Percentiles rank a stretch among this genome's conserved stretches.
Evolutionary conservation across 371 early-diverging fungal species (phyloP).

Genomic region (Mycotypha africana): DNA sequence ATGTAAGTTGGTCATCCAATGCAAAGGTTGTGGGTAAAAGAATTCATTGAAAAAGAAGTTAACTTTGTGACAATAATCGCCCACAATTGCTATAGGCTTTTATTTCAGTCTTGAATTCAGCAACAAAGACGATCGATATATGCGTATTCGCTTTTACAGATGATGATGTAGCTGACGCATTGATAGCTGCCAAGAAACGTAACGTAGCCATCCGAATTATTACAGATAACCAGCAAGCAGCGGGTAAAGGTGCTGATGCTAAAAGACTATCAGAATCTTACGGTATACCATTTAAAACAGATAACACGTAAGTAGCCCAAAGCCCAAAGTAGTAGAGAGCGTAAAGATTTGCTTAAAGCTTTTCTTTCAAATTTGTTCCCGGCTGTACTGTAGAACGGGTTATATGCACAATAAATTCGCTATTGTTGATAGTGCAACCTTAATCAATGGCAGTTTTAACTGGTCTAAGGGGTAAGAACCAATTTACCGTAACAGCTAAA

Average conservation of each 20-base stretch:
- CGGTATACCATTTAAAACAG: conserved; percentile 50
- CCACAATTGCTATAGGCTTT: conserved; percentile 45
- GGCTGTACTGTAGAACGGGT: conserved; percentile 31
- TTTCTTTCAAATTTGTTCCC: no score
- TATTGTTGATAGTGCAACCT: conserved; percentile 36
- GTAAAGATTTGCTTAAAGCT: no score
- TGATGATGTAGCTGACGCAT: conserved; percentile 56
- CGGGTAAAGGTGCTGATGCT: conserved; percentile 55
- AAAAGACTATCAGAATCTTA: conserved; percentile 42
- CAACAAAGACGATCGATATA: conserved; percentile 51
- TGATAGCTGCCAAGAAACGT: conserved; percentile 53
- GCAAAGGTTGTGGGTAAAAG: no score
- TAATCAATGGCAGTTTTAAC: conserved; percentile 57
- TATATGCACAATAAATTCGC: conserved; percentile 65
- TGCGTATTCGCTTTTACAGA: conserved; percentile 67
- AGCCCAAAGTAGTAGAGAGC: no score
- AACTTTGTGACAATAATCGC: no score
- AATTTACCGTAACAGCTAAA: no score
- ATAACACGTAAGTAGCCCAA: conserved; percentile 43
- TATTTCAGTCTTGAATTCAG: conserved; percentile 44
- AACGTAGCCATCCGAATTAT: conserved; percentile 48
- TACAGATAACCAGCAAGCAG: conserved; percentile 61
- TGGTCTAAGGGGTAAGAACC: conserved; percentile 59
- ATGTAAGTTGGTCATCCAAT: no score
- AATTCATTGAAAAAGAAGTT: no score